Evolutionary conservation across 1,284 basidiomycete genomes (phyloP), one percentile per base, ranked within the genome.

Genomic region (Phenoliferia sp.): DNA sequence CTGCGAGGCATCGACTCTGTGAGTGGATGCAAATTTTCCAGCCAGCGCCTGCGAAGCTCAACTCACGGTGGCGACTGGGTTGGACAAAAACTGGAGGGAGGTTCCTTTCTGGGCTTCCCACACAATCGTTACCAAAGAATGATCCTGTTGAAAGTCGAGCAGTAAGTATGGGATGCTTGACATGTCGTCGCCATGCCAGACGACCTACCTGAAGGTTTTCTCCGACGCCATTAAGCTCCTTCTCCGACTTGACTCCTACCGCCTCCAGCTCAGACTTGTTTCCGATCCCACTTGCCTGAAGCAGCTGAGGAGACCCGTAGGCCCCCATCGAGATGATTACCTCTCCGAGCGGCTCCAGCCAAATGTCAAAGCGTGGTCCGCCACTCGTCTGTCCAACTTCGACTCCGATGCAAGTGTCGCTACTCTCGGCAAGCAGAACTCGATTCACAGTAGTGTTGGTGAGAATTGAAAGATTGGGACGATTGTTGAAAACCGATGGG

Each of bases 241-340:
- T 82, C n/a, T 82, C 32, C 19, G 79, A 76, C 19, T 71, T 48
- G 31, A 87, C 76, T 2, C 80, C 80, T 54, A 79, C 74, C 60
- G 80, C 78, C 50, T 80, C 72, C n/a, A 89, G 82, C 28, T 87
- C 81, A 22, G 80, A 77, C 3, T 81, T 81, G 26, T 86, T 85
- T 0, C 88, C 88, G 29, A 89, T 77, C 5, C 89, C 89, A 22
- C 86, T 88, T 36, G 89, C 81, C 81, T 89, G 83, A 17, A 92
- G 82, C 52, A 90, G 83, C 81, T 90, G 81, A 15, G 84, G 82
- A 2, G 59, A 39, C 1, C 58, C 64, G 80, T 62, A 68, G 9
- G 69, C 48, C 3, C 65, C 66, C 31, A 61, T 63, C 3, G 44
- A 62, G 52, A 69, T n/a, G 62, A 72, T 33, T 6, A 69, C 64